Base-by-base conservation (phyloP, 495 filamentous ascomycete genomes). In the Penicillium nucicola region DNA sequence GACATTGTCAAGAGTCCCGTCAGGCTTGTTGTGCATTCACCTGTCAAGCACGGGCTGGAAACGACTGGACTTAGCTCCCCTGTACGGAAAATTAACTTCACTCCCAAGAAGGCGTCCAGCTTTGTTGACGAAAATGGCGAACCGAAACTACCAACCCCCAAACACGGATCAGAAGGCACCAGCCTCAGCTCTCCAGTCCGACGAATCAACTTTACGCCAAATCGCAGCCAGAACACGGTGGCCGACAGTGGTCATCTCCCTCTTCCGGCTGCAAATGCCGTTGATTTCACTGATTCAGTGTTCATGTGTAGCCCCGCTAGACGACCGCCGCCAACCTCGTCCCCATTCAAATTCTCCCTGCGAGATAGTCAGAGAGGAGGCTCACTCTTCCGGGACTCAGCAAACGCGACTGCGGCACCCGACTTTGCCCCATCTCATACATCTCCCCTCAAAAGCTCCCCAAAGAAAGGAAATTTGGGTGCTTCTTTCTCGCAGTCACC, bases 221-320 rank as follows among this genome's bases (percentile, higher is more conserved):
- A 48, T 17, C 47, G 47, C 14, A 61, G 43, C 34, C 61, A 60
- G 30, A 53, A 46, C 13, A 57, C 67, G 8, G 32, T 49, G 5
- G 35, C 45, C 5, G 58, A 64, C 10, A 54, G 55, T 48, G 64
- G 57, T 14, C 55, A 62, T 37, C 44, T 64, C 9, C 48, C 58
- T 9, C 51, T 69, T 35, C 60, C 60, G 0, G 48, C 59, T 30
- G 65, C 58, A 10, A 70, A 66, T 43, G 48, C 63, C 0, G 50
- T 74, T 12, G 64, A 70, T 31, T 70, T 72, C 39, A 69, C 55
- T 14, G 69, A 72, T 7, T 66, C 70, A 0, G 33, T 60, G 10
- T 65, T 76, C 23, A 69, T 78, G 63, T 73, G 67, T 22, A 80
- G 75, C 48, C 79, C 79, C 30, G 74, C 79, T 11, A 66, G 70